Evolutionary conservation across 768 basidiomycete genomes (phyloP).

Genomic region (Naganishia onofrii): DNA sequence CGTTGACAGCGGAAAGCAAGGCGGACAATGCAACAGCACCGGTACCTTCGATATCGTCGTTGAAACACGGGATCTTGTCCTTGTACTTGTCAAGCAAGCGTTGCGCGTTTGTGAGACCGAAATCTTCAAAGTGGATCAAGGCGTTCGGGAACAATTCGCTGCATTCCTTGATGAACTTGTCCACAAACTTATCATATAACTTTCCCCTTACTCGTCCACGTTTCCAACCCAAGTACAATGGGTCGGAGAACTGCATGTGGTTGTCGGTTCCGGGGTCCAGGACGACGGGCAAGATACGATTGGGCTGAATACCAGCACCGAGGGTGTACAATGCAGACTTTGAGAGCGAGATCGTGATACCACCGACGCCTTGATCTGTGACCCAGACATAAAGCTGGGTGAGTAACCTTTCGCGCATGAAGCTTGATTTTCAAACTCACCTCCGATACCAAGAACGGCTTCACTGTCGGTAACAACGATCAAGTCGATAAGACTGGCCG

Average conservation of each 20-base stretch:
- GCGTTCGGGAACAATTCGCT: constrained; percentile 52
- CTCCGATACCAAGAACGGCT: constrained; percentile 74
- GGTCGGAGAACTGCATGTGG: constrained; percentile 52
- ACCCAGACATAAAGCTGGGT: background rate
- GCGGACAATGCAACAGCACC: constrained; percentile 41
- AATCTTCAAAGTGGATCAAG: constrained; percentile 53
- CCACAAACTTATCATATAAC: constrained; percentile 74
- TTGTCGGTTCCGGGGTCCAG: constrained; percentile 54
- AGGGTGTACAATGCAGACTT: constrained; percentile 67
- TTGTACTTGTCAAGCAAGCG: constrained; percentile 53
- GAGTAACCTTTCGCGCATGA: background rate
- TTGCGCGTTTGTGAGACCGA: constrained; percentile 52
- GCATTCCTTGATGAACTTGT: constrained; percentile 60
- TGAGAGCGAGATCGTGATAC: constrained; percentile 58
- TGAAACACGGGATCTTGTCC: constrained; percentile 45
- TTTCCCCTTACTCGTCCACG: constrained; percentile 68
- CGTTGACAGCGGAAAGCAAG: constrained; percentile 36
- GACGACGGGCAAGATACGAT: constrained; percentile 51
- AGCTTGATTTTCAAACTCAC: constrained; percentile 30
- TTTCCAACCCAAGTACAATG: constrained; percentile 67
- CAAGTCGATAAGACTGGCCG: constrained; percentile 61
- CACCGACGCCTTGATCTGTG: constrained; percentile 66
- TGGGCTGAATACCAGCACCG: constrained; percentile 54
- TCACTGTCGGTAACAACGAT: constrained; percentile 82
- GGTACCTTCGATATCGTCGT: constrained; percentile 43